Conservation (phyloP, 2,329 filamentous ascomycete genomes). For the Emericellopsis atlantica region DNA sequence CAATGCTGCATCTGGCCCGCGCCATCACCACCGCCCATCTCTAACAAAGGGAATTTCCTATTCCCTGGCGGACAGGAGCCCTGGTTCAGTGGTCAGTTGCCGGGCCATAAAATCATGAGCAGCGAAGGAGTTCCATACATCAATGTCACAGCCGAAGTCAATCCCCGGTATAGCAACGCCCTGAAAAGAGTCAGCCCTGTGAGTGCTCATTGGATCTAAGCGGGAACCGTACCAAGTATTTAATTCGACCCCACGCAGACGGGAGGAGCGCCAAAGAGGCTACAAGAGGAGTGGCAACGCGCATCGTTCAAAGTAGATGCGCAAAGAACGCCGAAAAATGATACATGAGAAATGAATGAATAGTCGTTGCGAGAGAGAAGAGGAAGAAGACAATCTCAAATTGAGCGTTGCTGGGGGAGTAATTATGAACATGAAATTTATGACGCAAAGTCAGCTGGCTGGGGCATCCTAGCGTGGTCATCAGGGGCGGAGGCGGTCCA, state of each 20-base stretch:
- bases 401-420: too few species aligned
- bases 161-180: neutral
- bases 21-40: neutral
- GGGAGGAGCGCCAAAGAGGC: neutral
- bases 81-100: neutral
- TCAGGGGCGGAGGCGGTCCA: too few species aligned
- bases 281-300: too few species aligned
- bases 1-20: constrained; percentile 44
- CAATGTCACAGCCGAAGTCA: neutral
- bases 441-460: too few species aligned
- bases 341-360: too few species aligned
- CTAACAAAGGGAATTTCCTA: neutral
- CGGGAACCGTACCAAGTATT: neutral
- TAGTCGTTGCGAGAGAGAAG: too few species aligned
- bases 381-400: too few species aligned
- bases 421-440: too few species aligned
- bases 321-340: too few species aligned
- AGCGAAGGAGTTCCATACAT: neutral
- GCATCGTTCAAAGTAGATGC: too few species aligned
- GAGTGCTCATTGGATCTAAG: neutral
- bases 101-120: too few species aligned
- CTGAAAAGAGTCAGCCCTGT: neutral
- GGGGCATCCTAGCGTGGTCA: too few species aligned
- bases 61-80: neutral
- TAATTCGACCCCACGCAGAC: neutral